Percentiles rank a stretch among this genome's conserved stretches.
These are phyloP conservation scores for Clathrospora elynae DNA, from an alignment of 2,329 filamentous ascomycete species.

Conservation along the genomic window DNA sequence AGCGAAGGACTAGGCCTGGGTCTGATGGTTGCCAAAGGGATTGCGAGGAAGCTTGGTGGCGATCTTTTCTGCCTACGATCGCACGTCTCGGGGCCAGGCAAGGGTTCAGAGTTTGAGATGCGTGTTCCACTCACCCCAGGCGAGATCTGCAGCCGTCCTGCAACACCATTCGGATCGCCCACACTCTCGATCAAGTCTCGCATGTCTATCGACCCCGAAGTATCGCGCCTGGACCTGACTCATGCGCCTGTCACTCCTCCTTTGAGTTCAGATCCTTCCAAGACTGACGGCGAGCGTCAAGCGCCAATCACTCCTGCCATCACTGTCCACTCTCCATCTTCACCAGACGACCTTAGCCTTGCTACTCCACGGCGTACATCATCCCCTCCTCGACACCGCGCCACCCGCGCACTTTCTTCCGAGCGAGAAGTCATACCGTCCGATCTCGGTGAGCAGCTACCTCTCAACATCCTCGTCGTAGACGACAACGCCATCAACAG, in stretches of 20 bases:
- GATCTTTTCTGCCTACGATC: conserved; percentile 69
- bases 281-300: conserved; percentile 19
- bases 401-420: conserved; percentile 25
- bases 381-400: conserved; percentile 33
- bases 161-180: conserved; percentile 56
- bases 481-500: conserved; percentile 77
- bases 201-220: conserved; percentile 39
- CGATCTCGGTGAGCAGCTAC: conserved; percentile 62
- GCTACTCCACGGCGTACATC: conserved; percentile 37
- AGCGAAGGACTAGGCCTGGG: conserved; percentile 72
- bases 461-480: conserved; percentile 70
- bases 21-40: conserved; percentile 72
- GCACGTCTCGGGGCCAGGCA: conserved; percentile 63
- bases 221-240: conserved; percentile 21
- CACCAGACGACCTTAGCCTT: conserved; percentile 22
- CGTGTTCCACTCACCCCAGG: conserved; percentile 64
- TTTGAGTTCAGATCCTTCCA: conserved; percentile 30
- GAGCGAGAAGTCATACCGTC: conserved; percentile 25
- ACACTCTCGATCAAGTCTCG: conserved; percentile 45
- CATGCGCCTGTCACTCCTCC: conserved; percentile 39
- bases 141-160: conserved; percentile 56
- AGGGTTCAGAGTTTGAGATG: conserved; percentile 72
- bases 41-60: conserved; percentile 70
- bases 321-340: conserved; percentile 15
- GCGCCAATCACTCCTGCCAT: conserved; percentile 18